Percentiles rank a stretch among this genome's conserved stretches.
Conservation (phyloP, 257 asterid genomes). For the Craterostigma plantagineum region DNA sequence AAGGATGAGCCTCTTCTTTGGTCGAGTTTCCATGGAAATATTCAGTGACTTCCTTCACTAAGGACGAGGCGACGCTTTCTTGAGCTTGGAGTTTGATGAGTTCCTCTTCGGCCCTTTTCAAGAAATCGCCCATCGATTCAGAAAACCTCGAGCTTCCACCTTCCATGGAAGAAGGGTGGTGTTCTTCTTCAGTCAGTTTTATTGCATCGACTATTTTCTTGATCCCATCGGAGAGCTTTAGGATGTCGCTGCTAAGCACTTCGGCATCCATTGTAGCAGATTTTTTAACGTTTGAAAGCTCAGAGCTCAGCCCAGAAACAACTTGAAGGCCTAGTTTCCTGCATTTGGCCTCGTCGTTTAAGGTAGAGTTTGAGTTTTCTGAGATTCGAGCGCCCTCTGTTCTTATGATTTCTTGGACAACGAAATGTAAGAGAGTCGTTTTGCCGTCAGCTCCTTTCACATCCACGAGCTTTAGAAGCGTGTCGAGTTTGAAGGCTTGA, state of each 20-base stretch:
- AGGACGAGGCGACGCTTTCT: constrained; percentile 55
- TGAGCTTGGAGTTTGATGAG: constrained; percentile 68
- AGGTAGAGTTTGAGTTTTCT: constrained; percentile 6
- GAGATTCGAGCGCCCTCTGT: constrained; percentile 74
- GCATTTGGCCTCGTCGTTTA: constrained; percentile 41
- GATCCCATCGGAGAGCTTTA: constrained; percentile 61
- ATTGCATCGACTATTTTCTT: constrained; percentile 29
- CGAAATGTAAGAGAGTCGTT: constrained; percentile 89
- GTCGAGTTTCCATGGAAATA: constrained; percentile 92
- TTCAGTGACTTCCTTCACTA: constrained; percentile 89
- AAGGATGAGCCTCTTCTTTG: constrained; percentile 86
- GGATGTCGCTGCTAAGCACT: constrained; percentile 50
- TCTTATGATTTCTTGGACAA: constrained; percentile 76
- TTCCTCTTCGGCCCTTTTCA: constrained; percentile 64
- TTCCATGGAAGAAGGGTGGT: constrained; percentile 9
- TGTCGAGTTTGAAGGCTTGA: constrained; percentile 91
- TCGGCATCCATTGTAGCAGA: constrained; percentile 95
- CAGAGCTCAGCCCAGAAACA: constrained; percentile 55
- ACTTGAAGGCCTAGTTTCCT: constrained; percentile 76
- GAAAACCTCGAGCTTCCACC: constrained; percentile 23
- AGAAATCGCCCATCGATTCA: constrained; percentile 28
- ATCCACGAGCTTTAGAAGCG: constrained; percentile 84
- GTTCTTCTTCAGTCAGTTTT: constrained; percentile 12
- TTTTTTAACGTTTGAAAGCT: constrained; percentile 70
- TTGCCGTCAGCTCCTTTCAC: constrained; percentile 93